Percentiles rank a stretch among this genome's conserved stretches.
These are phyloP conservation scores for Talaromyces funiculosus DNA, from an alignment of 2,329 filamentous ascomycete genomes.

Conservation along the genomic window DNA sequence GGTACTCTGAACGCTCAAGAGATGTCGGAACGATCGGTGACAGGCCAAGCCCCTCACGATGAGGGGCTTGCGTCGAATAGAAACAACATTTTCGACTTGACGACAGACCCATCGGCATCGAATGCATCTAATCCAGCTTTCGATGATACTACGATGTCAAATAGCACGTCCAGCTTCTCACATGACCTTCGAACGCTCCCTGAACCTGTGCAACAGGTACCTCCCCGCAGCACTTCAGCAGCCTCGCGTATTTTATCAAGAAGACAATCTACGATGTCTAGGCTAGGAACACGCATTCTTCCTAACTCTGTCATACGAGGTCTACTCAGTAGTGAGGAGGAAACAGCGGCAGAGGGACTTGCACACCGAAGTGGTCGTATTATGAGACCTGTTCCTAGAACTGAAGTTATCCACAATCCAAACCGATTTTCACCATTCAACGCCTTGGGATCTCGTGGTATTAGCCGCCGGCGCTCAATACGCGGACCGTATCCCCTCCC, in stretches of 20 bases:
- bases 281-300: slow-evolving; percentile 44
- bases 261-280: slow-evolving; percentile 44
- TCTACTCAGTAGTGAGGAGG: slow-evolving; percentile 41
- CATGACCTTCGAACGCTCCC: slow-evolving; percentile 19
- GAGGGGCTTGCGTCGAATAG: slow-evolving; percentile 9
- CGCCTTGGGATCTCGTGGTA: slow-evolving; percentile 34
- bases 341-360: slow-evolving; percentile 41
- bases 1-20: slow-evolving; percentile 28
- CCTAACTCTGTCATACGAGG: slow-evolving; percentile 42
- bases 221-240: background rate
- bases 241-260: slow-evolving; percentile 27
- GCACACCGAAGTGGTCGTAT: slow-evolving; percentile 41
- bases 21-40: slow-evolving; percentile 24
- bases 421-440: slow-evolving; percentile 37
- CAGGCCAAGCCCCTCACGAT: slow-evolving; percentile 16
- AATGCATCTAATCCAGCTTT: slow-evolving; percentile 1
- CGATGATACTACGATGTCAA: background rate
- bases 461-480: slow-evolving; percentile 35
- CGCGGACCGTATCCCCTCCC: slow-evolving; percentile 37
- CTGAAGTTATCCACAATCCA: slow-evolving; percentile 28
- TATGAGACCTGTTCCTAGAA: slow-evolving; percentile 32
- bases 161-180: slow-evolving; percentile 1
- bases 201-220: background rate
- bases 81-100: slow-evolving; percentile 12
- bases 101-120: slow-evolving; percentile 4